A percentile compares a stretch with the other conserved stretches of the same genome.
Conservation (phyloP, 495 filamentous ascomycete species). For the Pyronema domesticum region DNA sequence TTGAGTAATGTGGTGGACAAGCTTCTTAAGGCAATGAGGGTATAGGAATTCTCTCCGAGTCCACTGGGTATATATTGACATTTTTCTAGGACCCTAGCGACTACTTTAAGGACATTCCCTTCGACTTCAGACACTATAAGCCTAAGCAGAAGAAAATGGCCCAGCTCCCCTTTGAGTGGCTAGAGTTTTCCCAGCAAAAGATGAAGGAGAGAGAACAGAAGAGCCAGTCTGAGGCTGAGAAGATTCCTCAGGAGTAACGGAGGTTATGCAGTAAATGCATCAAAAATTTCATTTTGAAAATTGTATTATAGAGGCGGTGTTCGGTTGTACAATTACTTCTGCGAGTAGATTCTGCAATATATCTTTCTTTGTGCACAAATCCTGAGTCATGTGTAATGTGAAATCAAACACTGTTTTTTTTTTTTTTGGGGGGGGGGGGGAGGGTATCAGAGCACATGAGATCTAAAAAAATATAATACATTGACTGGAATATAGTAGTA, state of each 20-base stretch:
- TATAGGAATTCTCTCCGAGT: conserved; percentile 17
- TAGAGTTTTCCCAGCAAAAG: conserved; percentile 26
- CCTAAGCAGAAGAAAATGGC: conserved; percentile 31
- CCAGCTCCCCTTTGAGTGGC: not conserved
- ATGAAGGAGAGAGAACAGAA: conserved; percentile 31
- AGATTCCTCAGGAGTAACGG: not conserved
- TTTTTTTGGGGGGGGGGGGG: too few relatives aligned
- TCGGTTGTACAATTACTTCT: not conserved
- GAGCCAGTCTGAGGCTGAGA: not conserved
- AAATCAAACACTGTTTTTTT: too few relatives aligned
- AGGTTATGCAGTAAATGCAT: not conserved
- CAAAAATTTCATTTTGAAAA: not conserved
- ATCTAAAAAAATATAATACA: not conserved
- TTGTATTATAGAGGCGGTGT: not conserved
- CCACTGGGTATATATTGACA: not conserved
- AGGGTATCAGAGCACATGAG: too few relatives aligned
- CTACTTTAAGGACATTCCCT: conserved; percentile 70
- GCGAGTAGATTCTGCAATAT: not conserved
- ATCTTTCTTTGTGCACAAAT: not conserved
- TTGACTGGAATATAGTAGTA: not conserved
- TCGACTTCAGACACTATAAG: conserved; percentile 77
- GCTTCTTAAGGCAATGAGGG: conserved; percentile 58
- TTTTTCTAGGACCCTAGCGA: conserved; percentile 44
- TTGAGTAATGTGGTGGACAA: conserved; percentile 58
- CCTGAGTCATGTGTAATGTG: not conserved